These are phyloP conservation scores for Pseudogymnoascus sp. DNA, from an alignment of 2,329 filamentous ascomycete species.

Conservation along the genomic window DNA sequence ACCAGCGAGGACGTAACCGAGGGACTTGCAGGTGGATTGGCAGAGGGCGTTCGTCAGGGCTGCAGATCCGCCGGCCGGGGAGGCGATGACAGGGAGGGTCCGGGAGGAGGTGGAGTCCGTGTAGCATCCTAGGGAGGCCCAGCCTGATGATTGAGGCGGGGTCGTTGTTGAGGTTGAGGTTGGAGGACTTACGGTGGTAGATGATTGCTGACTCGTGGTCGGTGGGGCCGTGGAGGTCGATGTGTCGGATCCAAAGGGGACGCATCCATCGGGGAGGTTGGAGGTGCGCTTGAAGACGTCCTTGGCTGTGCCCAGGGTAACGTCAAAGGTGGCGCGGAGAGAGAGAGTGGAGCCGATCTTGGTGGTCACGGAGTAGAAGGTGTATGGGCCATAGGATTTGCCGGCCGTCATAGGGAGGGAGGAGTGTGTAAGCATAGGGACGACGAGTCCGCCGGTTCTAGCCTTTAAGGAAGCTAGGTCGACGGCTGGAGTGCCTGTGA, in stretches of 20 bases:
- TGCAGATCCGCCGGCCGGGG: neutral
- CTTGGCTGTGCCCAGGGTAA: slow-evolving; percentile 24
- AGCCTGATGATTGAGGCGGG: slow-evolving; percentile 9
- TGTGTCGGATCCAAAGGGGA: slow-evolving; percentile 27
- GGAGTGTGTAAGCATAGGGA: slow-evolving; percentile 19
- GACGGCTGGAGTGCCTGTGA: slow-evolving; percentile 16
- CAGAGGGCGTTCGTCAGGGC: slow-evolving; percentile 35
- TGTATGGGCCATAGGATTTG: slow-evolving; percentile 21
- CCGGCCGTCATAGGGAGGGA: slow-evolving; percentile 21
- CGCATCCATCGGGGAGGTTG: slow-evolving; percentile 40
- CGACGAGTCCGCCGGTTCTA: slow-evolving; percentile 17
- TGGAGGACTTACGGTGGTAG: slow-evolving; percentile 16
- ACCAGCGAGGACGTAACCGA: slow-evolving; percentile 34
- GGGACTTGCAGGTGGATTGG: slow-evolving; percentile 41
- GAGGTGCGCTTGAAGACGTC: slow-evolving; percentile 46
- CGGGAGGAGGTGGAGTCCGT: neutral
- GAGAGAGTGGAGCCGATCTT: slow-evolving; percentile 15
- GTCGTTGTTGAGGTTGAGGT: slow-evolving; percentile 24
- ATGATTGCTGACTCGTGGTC: slow-evolving; percentile 7
- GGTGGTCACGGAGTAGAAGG: slow-evolving; percentile 21
- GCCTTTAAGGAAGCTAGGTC: slow-evolving; percentile 21
- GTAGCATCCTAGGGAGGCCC: slow-evolving; percentile 12
- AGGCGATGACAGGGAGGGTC: slow-evolving; percentile 19
- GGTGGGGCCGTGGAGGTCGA: slow-evolving; percentile 6
- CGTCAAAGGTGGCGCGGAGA: slow-evolving; percentile 20